Evolutionary conservation across 2,329 filamentous ascomycete species (phyloP).

Genomic region (Calonectria pseudoturangicola): DNA sequence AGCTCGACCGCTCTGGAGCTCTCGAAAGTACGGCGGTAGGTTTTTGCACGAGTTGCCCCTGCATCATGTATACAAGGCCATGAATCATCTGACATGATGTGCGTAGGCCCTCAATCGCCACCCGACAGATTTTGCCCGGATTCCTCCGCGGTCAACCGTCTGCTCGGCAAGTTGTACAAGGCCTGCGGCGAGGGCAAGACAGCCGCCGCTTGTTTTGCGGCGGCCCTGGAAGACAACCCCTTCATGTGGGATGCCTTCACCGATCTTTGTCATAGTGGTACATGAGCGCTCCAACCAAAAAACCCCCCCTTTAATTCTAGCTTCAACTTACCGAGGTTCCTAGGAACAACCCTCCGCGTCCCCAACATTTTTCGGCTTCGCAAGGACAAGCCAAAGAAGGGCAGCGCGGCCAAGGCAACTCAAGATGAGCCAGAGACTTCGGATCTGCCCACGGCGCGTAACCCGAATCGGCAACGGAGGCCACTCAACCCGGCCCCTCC

Average conservation of each 20-base stretch:
- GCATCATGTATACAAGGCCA: slow-evolving; percentile 15
- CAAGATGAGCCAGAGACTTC: slow-evolving; percentile 19
- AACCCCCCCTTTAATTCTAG: background rate
- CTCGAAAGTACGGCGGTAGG: slow-evolving; percentile 32
- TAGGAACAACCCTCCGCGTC: slow-evolving; percentile 31
- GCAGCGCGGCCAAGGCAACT: background rate
- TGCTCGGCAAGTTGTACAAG: slow-evolving; percentile 45
- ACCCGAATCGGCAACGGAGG: slow-evolving; percentile 31
- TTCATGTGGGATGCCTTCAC: slow-evolving; percentile 52
- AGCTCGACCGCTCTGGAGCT: slow-evolving; percentile 37
- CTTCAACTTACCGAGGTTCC: slow-evolving; percentile 19
- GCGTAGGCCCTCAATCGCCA: slow-evolving; percentile 24
- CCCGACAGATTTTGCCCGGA: slow-evolving; percentile 43
- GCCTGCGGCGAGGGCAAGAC: slow-evolving; percentile 44
- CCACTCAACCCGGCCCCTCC: slow-evolving; percentile 36
- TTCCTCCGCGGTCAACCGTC: slow-evolving; percentile 38
- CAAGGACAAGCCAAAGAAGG: slow-evolving; percentile 29
- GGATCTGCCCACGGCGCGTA: slow-evolving; percentile 27
- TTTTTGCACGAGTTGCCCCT: slow-evolving; percentile 2
- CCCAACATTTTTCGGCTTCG: slow-evolving; percentile 43
- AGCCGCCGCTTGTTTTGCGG: slow-evolving; percentile 38
- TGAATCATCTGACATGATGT: slow-evolving; percentile 24
- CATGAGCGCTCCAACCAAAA: background rate
- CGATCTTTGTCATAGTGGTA: slow-evolving; percentile 47
- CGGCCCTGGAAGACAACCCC: slow-evolving; percentile 44